A percentile compares a stretch with the other conserved stretches of the same genome.
phyloP scores from a whole-genome alignment of 345 rosid species.

The Rhodamnia argentea region DNA sequence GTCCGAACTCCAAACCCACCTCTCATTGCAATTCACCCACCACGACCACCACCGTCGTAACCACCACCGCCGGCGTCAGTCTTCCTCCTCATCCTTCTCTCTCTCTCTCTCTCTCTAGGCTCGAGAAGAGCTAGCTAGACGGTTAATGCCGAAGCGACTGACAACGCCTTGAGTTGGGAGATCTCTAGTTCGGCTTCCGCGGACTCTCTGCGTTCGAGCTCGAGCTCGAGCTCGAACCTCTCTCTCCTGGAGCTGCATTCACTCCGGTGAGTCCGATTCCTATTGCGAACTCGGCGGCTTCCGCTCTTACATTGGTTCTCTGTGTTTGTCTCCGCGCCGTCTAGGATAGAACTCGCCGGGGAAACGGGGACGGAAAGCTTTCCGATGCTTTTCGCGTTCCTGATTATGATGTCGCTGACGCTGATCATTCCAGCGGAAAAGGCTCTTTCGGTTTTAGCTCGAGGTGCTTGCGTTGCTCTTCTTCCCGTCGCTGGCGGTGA shows the following conservation, averaged over 20 bases:
- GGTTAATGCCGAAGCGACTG: background rate
- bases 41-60: background rate
- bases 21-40: background rate
- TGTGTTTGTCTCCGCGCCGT: background rate
- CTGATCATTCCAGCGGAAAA: background rate
- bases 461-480: background rate
- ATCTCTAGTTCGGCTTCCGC: background rate
- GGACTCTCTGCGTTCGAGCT: background rate
- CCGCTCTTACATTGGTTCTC: background rate
- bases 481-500: background rate
- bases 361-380: background rate
- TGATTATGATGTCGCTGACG: background rate
- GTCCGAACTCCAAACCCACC: background rate
- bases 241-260: background rate
- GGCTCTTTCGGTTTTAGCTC: background rate
- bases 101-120: background rate
- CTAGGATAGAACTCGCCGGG: background rate
- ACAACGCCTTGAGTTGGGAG: background rate
- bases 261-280: slow-evolving; percentile 1
- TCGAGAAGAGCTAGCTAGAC: background rate
- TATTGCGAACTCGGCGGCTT: background rate
- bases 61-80: background rate
- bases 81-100: background rate
- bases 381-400: background rate
- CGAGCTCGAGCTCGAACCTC: background rate